Conservation (phyloP, 2,329 filamentous ascomycete species). For the Trichoderma arundinaceum region DNA sequence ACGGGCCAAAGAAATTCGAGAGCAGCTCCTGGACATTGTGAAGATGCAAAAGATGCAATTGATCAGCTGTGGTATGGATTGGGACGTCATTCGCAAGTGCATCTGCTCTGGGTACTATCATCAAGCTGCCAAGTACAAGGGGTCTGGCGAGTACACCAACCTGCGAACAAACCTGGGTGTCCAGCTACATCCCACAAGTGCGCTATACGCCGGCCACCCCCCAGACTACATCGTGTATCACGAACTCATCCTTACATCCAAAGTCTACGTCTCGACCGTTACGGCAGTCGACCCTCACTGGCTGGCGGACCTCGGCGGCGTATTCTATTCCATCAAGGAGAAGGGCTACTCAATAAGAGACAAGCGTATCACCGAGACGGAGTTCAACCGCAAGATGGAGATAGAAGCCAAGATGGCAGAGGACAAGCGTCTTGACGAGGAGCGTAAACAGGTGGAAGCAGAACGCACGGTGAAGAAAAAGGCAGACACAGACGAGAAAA, state of each 20-base stretch:
- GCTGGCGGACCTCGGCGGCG: conserved; percentile 93
- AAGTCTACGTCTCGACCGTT: conserved; percentile 98
- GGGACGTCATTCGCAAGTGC: conserved; percentile 93
- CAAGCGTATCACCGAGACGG: conserved; percentile 84
- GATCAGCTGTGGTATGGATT: conserved; percentile 90
- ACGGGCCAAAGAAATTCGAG: conserved; percentile 89
- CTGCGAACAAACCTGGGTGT: conserved; percentile 92
- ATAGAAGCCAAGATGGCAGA: conserved; percentile 91
- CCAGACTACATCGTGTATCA: conserved; percentile 98
- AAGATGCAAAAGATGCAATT: conserved; percentile 89
- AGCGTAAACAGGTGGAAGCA: conserved; percentile 57
- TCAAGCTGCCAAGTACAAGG: conserved; percentile 94
- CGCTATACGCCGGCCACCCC: conserved; percentile 91
- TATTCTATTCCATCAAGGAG: conserved; percentile 97
- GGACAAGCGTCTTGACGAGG: conserved; percentile 74
- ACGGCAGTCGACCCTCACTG: conserved; percentile 96
- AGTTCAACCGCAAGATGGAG: conserved; percentile 92
- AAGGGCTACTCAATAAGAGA: conserved; percentile 92
- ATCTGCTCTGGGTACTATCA: conserved; percentile 99
- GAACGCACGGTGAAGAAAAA: conserved; percentile 51
- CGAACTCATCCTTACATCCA: conserved; percentile 93
- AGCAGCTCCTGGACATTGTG: conserved; percentile 94
- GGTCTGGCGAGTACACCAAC: conserved; percentile 97
- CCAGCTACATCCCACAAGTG: conserved; percentile 91
- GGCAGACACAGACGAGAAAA: conserved; percentile 51